Evolutionary conservation across 306 rosid genomes (phyloP), one percentile per base, ranked within the genome.

Genomic region (Pachyrhizus erosus): DNA sequence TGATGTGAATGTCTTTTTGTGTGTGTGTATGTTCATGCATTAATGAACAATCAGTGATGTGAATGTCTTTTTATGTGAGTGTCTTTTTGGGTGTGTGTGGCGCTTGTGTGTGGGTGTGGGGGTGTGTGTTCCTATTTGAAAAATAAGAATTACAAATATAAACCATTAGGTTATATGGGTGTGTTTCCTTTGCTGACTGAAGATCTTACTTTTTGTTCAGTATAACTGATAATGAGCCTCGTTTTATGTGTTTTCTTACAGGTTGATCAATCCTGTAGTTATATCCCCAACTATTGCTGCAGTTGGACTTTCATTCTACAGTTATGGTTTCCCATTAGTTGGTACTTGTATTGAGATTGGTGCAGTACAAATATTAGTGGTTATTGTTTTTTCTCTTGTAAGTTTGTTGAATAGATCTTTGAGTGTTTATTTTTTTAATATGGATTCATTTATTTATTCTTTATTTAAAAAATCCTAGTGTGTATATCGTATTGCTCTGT

Each of bases 201-300:
- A n/a, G 45, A 49, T 57, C 61, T 70, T 14, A 85, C 31, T 88
- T 88, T 89, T 89, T 90, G 74, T 65, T 83, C 57, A 70, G 52
- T 83, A 14, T 46, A 80, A 57, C 39, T 65, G 69, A 83, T 71
- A 83, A 54, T 12, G 54, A 80, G 15, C 85, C 75, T 65, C 75
- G 26, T 73, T 76, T 74, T 57, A 18, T 82, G 84, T 61, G 43
- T 83, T 79, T 51, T 72, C 89, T 91, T 68, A 68, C 94, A 96
- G 99, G 92, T 85, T 93, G 85, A 91, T 96, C 90, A 92, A 96
- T 89, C 99, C 99, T 27, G 99, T 96, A 77, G 97, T 96, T 64
- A 93, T 96, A 84, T 68, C 99, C 78, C 99, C 99, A 45, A 96
- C 99, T 57, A 89, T 96, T 91, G 99, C 99, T 75, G 99, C 99